These are phyloP conservation scores for Phaseolus lunatus DNA, from an alignment of 306 rosid species.

Conservation along the genomic window DNA sequence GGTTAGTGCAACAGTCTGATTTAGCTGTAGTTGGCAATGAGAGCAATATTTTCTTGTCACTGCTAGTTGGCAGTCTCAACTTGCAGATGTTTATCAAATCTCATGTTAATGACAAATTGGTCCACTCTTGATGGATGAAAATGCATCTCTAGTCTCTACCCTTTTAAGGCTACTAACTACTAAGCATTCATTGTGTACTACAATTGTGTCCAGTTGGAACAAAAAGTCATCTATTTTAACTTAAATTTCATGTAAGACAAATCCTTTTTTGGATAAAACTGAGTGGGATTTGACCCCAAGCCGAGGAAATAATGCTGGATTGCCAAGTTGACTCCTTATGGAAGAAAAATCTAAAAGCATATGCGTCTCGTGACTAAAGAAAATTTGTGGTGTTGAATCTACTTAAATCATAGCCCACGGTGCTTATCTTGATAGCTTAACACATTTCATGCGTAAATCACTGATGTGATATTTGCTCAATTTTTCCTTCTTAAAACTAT, in stretches of 20 bases:
- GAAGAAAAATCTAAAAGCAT: constrained; percentile 29
- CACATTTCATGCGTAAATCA: constrained; percentile 34
- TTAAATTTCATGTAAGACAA: constrained; percentile 15
- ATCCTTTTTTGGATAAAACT: not conserved
- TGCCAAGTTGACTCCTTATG: constrained; percentile 24
- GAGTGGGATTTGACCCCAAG: not conserved
- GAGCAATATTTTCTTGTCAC: constrained; percentile 5
- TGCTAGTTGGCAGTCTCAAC: constrained; percentile 39
- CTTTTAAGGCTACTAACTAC: constrained; percentile 10
- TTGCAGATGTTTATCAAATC: constrained; percentile 31
- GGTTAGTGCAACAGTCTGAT: not conserved
- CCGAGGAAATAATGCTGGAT: constrained; percentile 26
- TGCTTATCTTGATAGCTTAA: constrained; percentile 18
- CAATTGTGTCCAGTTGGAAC: constrained; percentile 2
- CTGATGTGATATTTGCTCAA: not conserved
- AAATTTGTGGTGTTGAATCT: constrained; percentile 39
- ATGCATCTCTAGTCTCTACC: not conserved
- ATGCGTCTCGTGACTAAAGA: constrained; percentile 42
- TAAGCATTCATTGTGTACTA: constrained; percentile 17
- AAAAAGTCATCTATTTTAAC: not conserved
- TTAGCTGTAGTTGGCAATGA: constrained; percentile 15
- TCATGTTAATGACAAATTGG: constrained; percentile 9
- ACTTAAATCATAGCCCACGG: not conserved
- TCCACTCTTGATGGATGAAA: constrained; percentile 22
- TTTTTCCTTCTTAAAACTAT: not conserved